Evolutionary conservation across 768 basidiomycete species (phyloP).

Genomic region (Termitomyces sp.): DNA sequence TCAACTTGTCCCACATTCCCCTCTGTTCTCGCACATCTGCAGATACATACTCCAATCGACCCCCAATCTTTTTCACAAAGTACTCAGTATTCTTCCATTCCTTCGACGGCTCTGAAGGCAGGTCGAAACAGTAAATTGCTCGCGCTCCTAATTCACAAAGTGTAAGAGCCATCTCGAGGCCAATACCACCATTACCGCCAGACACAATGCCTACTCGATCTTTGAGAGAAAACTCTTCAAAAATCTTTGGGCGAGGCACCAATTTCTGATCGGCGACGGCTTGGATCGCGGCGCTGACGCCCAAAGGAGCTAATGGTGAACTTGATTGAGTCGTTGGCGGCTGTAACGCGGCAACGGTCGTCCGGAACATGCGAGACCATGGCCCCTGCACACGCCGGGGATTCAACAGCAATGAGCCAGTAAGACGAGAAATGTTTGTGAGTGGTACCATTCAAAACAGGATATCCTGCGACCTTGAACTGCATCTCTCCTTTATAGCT

Average conservation of each 20-base stretch:
- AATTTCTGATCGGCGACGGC: slow-evolving; percentile 30
- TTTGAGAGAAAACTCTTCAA: background rate
- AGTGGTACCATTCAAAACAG: background rate
- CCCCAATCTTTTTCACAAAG: slow-evolving; percentile 41
- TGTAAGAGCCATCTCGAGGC: slow-evolving; percentile 15
- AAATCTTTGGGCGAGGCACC: slow-evolving; percentile 39
- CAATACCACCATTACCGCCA: background rate
- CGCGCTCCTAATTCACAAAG: slow-evolving; percentile 67
- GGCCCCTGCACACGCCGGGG: background rate
- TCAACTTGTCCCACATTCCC: slow-evolving; percentile 47
- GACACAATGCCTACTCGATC: background rate
- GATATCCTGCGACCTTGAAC: background rate
- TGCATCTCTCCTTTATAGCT: background rate
- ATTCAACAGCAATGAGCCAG: background rate
- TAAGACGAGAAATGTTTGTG: background rate
- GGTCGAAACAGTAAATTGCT: slow-evolving; percentile 64
- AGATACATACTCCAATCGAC: slow-evolving; percentile 52
- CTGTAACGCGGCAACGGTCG: background rate
- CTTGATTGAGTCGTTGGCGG: slow-evolving; percentile 27
- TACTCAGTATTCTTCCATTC: slow-evolving; percentile 51
- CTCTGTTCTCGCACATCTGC: slow-evolving; percentile 63
- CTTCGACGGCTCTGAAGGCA: slow-evolving; percentile 46
- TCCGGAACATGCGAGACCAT: background rate
- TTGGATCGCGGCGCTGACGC: slow-evolving; percentile 52
- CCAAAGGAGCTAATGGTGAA: slow-evolving; percentile 61